Evolutionary conservation across 352 stramenopile genomes (phyloP), one percentile per base, ranked within the genome.

Genomic region (Phytophthora vignae): DNA sequence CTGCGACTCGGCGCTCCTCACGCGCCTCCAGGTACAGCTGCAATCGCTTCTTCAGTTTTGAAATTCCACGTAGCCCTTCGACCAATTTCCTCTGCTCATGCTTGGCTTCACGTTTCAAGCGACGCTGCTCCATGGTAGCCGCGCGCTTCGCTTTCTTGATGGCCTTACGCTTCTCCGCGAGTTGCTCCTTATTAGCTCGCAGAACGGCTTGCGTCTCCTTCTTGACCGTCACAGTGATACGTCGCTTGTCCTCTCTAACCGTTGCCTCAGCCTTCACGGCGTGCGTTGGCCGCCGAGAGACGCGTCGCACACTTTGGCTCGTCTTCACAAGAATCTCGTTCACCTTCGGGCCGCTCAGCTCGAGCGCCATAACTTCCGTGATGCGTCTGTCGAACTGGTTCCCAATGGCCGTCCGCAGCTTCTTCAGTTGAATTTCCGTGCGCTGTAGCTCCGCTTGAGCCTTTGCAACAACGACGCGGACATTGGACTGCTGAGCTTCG

Each of bases 31-130:
- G 12, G 60, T 91, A 90, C 19, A 90, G 44, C 25, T 77, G 33
- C 44, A 91, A 63, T 27, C 86, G 87, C 52, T 87, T 90, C 66
- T 90, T 91, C 36, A 88, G 84, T 52, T 79, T 77, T 7, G 68
- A 60, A n/a, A 94, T 69, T 7, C 83, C 83, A 1, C 66, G 61
- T 0, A 94, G 62, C 12, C 84, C 83, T 4, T 66, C 66, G 7
- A 88, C 49, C 2, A 92, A 29, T 38, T 82, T 82, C 25, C 72
- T 65, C 73, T 84, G 71, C 25, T 93, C 82, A 1, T 64, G 76
- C 17, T 78, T 66, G 19, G 68, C 74, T 31, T 91, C 77, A 1
- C 78, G 66, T 22, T 71, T 54, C 6, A 91, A 29, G 25, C 65
- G 78, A 3, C 79, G 77, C 31, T 80, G 76, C 52, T 90, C 81